These are phyloP conservation scores for Lipomyces oligophaga DNA, from an alignment of 805 yeast species.

Conservation along the genomic window DNA sequence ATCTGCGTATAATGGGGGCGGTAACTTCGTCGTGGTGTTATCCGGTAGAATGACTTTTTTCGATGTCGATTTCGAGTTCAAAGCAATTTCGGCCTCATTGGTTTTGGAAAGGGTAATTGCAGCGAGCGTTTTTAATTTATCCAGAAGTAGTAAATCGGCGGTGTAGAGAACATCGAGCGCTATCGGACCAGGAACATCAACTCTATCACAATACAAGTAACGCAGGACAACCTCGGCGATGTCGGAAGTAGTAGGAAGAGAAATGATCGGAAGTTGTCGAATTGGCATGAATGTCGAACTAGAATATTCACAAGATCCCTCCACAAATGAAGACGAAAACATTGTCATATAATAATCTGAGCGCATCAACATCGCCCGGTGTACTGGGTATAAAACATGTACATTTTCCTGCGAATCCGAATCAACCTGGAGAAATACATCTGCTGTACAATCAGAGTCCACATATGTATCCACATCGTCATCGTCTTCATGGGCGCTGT, in stretches of 20 bases:
- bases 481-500: background rate
- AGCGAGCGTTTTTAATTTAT: constrained; percentile 62
- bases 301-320: constrained; percentile 26
- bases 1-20: constrained; percentile 34
- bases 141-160: constrained; percentile 54
- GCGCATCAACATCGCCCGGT: constrained; percentile 56
- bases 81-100: constrained; percentile 7
- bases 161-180: constrained; percentile 56
- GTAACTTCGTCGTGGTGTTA: constrained; percentile 1
- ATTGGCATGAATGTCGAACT: constrained; percentile 31
- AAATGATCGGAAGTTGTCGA: constrained; percentile 32
- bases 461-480: background rate
- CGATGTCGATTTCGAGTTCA: constrained; percentile 23
- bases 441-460: constrained; percentile 24
- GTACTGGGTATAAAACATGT: constrained; percentile 54
- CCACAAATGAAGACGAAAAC: constrained; percentile 52
- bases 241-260: constrained; percentile 35
- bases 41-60: constrained; percentile 38
- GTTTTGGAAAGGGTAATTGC: constrained; percentile 40
- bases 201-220: constrained; percentile 59
- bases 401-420: constrained; percentile 7
- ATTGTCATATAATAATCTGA: constrained; percentile 62
- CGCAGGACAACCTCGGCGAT: constrained; percentile 51
- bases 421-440: constrained; percentile 16
- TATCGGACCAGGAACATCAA: constrained; percentile 47